These are phyloP conservation scores for Talaromyces marneffei DNA, from an alignment of 2,329 filamentous ascomycete genomes.

Conservation along the genomic window DNA sequence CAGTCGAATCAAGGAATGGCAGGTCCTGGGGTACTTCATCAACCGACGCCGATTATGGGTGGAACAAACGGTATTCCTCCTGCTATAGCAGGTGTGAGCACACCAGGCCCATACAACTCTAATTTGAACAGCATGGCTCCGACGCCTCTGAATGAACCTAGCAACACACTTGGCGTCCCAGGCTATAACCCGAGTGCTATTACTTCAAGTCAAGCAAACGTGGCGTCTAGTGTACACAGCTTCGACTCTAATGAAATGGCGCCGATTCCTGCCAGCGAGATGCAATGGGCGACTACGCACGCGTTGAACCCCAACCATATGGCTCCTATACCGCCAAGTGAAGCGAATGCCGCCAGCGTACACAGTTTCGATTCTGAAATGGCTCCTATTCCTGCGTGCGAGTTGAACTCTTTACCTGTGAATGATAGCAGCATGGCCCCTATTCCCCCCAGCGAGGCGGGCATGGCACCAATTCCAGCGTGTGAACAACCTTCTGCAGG, in stretches of 20 bases:
- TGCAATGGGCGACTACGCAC: background rate
- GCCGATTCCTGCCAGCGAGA: background rate
- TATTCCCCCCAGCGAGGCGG: background rate
- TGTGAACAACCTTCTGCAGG: background rate
- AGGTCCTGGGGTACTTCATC: background rate
- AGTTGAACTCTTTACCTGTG: background rate
- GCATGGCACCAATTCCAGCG: conserved; percentile 5
- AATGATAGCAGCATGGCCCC: background rate
- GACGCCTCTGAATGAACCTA: background rate
- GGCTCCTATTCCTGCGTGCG: background rate
- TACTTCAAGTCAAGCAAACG: background rate
- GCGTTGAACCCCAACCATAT: background rate
- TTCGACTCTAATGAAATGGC: background rate
- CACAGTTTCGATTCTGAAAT: conserved; percentile 1
- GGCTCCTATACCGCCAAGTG: conserved; percentile 9
- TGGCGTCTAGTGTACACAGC: background rate
- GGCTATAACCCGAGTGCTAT: background rate
- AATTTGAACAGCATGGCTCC: background rate
- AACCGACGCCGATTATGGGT: background rate
- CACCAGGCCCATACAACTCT: background rate
- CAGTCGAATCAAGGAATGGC: background rate
- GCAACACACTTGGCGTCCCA: background rate
- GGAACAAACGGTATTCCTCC: background rate
- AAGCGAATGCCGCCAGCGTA: background rate
- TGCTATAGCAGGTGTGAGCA: background rate